These are phyloP conservation scores for Boletales sp. DNA, from an alignment of 768 basidiomycete genomes.

Conservation along the genomic window DNA sequence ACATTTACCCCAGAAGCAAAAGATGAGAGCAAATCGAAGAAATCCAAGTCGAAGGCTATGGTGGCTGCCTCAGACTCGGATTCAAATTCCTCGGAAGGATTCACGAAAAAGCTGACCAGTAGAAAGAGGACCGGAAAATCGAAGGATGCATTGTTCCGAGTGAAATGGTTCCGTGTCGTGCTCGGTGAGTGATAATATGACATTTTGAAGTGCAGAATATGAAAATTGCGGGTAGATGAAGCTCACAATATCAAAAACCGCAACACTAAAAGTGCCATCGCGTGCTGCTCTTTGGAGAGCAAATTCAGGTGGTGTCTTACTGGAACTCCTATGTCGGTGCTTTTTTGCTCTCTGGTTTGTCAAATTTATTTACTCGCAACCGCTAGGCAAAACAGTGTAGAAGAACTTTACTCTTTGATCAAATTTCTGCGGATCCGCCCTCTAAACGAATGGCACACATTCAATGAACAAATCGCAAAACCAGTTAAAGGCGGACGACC, in stretches of 20 bases:
- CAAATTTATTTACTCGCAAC: not conserved
- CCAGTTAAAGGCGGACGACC: slow-evolving; percentile 72
- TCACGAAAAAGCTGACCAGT: slow-evolving; percentile 37
- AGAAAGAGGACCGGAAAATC: slow-evolving; percentile 44
- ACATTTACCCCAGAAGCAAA: slow-evolving; percentile 48
- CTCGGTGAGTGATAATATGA: slow-evolving; percentile 51
- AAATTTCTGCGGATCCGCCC: slow-evolving; percentile 86
- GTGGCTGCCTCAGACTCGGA: slow-evolving; percentile 28
- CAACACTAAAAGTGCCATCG: slow-evolving; percentile 71
- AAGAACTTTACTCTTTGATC: slow-evolving; percentile 85
- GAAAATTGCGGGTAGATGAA: slow-evolving; percentile 55
- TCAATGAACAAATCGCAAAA: slow-evolving; percentile 73
- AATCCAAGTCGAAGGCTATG: slow-evolving; percentile 32
- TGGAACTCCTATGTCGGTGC: slow-evolving; percentile 67
- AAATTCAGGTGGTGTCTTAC: slow-evolving; percentile 89
- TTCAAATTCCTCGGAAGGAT: slow-evolving; percentile 36
- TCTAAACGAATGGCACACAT: slow-evolving; percentile 72
- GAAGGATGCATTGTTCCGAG: slow-evolving; percentile 66
- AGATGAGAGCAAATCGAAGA: slow-evolving; percentile 51
- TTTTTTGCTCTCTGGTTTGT: not conserved
- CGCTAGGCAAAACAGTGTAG: slow-evolving; percentile 80
- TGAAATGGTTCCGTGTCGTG: slow-evolving; percentile 83
- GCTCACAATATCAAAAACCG: slow-evolving; percentile 94
- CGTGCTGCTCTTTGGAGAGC: slow-evolving; percentile 71
- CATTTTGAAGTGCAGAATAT: not conserved